Conservation (phyloP, 306 rosid genomes). For the Phaseolus lunatus region DNA sequence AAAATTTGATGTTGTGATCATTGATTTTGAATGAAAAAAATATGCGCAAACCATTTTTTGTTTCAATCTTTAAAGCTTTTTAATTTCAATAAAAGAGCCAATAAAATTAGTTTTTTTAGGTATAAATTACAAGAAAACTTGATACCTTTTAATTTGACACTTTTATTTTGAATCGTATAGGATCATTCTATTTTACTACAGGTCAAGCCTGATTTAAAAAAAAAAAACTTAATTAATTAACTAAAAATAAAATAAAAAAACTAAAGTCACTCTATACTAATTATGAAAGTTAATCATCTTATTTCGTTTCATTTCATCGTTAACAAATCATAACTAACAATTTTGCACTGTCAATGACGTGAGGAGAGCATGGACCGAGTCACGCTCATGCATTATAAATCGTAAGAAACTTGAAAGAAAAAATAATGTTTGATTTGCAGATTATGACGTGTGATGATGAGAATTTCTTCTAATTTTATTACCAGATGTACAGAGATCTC, state of each 20-base stretch:
- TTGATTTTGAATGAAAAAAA: too few species aligned
- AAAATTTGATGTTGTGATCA: too few species aligned
- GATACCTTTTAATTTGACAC: too few species aligned
- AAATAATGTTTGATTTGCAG: constrained; percentile 4
- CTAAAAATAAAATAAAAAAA: not conserved
- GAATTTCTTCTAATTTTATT: constrained; percentile 29
- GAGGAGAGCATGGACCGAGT: constrained; percentile 34
- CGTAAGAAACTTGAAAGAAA: constrained; percentile 17
- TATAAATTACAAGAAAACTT: too few species aligned
- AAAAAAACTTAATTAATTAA: not conserved
- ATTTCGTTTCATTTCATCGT: not conserved
- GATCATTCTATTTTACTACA: too few species aligned
- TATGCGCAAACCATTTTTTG: too few species aligned
- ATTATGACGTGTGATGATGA: constrained; percentile 31
- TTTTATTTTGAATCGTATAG: too few species aligned
- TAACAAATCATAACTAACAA: constrained; percentile 17
- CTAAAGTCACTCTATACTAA: not conserved
- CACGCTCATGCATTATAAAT: constrained; percentile 27
- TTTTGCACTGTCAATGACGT: constrained; percentile 42
- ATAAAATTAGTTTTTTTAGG: too few species aligned
- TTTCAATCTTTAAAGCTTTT: too few species aligned
- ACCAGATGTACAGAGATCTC: constrained; percentile 22
- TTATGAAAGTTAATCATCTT: not conserved
- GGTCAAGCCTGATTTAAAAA: too few species aligned
- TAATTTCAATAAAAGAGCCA: too few species aligned